Evolutionary conservation across 2,329 filamentous ascomycete species (phyloP), one percentile per base, ranked within the genome.

Genomic region (Seiridium unicorne): DNA sequence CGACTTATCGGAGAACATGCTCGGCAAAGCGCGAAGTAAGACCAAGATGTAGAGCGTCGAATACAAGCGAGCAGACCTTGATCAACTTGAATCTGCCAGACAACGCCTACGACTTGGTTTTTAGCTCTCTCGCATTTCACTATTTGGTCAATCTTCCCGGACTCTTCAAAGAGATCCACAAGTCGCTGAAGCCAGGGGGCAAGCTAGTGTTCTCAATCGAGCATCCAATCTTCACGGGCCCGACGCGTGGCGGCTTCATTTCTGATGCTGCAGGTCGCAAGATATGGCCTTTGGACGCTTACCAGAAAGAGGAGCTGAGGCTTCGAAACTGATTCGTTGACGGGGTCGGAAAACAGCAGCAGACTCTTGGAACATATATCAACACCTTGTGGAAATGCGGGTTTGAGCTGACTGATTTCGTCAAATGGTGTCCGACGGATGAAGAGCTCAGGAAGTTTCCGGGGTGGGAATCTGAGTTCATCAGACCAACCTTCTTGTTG

Each of bases 221-320:
- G 64, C 80, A 82, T 60, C 79, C 80, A 0, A 73, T 81, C 54
- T 75, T 71, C 61, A 79, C 78, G n/a, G 75, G 77, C 5, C 78
- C 78, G 47, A 69, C 65, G 5, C 70, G 68, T 32, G 70, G 70
- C 7, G 63, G 63, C 7, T 71, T 74, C 26, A 63, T 72, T 13
- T 61, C 66, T 18, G 65, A 68, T n/a, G 61, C 71, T n/a, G 68
- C 69, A 10, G 70, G 69, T n/a, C 61, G 65, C n/a, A 69, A 66
- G 38, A 70, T 72, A 31, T 81, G 79, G 79, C 73, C 73, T 36
- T 63, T 81, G 42, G 73, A 79, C 64, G 68, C 68, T 38, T 81
- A 81, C 62, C 67, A 75, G 18, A 65, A 69, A 4, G 78, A 82
- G 66, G 79, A 79, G 1, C 63, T 72, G 58, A 69, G 78, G 26